These are phyloP conservation scores for Fraxinus cuspidata DNA, from an alignment of 257 asterid species.

Conservation along the genomic window DNA sequence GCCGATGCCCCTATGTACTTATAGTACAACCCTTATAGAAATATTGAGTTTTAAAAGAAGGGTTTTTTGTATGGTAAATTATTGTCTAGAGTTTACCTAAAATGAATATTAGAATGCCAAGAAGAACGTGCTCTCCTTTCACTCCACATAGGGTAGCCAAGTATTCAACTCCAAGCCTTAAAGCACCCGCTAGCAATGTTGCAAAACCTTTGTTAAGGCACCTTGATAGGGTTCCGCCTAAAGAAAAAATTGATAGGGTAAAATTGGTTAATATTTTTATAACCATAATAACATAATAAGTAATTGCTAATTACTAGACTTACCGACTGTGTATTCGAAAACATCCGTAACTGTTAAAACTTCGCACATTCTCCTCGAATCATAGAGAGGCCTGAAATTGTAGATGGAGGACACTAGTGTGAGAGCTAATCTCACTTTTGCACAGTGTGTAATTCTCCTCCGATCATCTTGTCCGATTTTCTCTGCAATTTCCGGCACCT, in stretches of 20 bases:
- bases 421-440: slow-evolving; percentile 66
- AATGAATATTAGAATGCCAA: slow-evolving; percentile 61
- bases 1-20: no score
- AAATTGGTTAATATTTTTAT: background rate
- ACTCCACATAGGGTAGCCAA: slow-evolving; percentile 62
- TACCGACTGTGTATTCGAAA: slow-evolving; percentile 74
- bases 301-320: slow-evolving; percentile 1
- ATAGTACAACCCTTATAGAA: no score
- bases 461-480: slow-evolving; percentile 67
- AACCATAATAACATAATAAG: slow-evolving; percentile 5
- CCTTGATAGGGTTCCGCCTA: slow-evolving; percentile 75
- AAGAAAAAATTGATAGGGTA: background rate
- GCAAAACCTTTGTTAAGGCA: slow-evolving; percentile 73
- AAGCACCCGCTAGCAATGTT: slow-evolving; percentile 67
- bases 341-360: slow-evolving; percentile 67
- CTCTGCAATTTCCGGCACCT: slow-evolving; percentile 7
- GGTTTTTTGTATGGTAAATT: no score
- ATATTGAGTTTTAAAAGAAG: no score
- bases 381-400: slow-evolving; percentile 59
- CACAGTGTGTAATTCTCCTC: slow-evolving; percentile 52
- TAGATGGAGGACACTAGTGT: slow-evolving; percentile 64
- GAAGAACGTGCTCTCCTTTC: slow-evolving; percentile 63
- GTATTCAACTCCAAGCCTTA: slow-evolving; percentile 77
- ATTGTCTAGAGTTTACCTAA: slow-evolving; percentile 64
- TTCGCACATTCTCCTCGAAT: slow-evolving; percentile 82